Conservation (phyloP, 768 basidiomycete species). For the Leccinum ochraceum region DNA sequence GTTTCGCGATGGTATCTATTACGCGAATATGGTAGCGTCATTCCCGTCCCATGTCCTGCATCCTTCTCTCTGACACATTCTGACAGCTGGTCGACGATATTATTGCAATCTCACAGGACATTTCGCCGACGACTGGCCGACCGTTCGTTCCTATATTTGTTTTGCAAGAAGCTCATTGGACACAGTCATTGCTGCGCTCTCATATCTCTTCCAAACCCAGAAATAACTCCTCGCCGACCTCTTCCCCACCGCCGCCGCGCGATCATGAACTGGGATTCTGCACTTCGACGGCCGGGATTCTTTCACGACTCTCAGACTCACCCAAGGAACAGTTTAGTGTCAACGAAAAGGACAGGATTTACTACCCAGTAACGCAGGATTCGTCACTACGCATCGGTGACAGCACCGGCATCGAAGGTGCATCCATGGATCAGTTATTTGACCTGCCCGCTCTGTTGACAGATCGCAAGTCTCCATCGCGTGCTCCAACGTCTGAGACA, state of each 20-base stretch:
- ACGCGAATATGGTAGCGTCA: constrained; percentile 74
- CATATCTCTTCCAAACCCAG: constrained; percentile 47
- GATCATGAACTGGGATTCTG: constrained; percentile 71
- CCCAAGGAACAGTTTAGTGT: constrained; percentile 9
- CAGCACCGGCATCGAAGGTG: constrained; percentile 49
- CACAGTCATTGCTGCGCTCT: constrained; percentile 64
- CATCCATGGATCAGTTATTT: constrained; percentile 74
- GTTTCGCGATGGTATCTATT: constrained; percentile 80
- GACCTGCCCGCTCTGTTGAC: constrained; percentile 34
- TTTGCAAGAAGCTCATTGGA: constrained; percentile 82
- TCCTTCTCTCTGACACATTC: constrained; percentile 9
- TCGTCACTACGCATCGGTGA: constrained; percentile 78
- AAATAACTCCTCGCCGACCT: constrained; percentile 30
- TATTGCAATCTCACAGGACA: constrained; percentile 68
- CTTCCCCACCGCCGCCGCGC: constrained; percentile 36
- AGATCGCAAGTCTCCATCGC: constrained; percentile 28
- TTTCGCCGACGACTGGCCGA: constrained; percentile 67
- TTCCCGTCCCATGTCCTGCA: neutral
- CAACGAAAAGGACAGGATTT: constrained; percentile 38
- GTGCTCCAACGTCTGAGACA: constrained; percentile 42
- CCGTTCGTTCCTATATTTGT: constrained; percentile 68
- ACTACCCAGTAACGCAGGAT: constrained; percentile 67
- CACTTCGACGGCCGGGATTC: constrained; percentile 54
- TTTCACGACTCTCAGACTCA: constrained; percentile 29
- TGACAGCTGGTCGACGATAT: constrained; percentile 79